Evolutionary conservation across 2,329 filamentous ascomycete genomes (phyloP).

Genomic region (Pochonia chlamydosporia): DNA sequence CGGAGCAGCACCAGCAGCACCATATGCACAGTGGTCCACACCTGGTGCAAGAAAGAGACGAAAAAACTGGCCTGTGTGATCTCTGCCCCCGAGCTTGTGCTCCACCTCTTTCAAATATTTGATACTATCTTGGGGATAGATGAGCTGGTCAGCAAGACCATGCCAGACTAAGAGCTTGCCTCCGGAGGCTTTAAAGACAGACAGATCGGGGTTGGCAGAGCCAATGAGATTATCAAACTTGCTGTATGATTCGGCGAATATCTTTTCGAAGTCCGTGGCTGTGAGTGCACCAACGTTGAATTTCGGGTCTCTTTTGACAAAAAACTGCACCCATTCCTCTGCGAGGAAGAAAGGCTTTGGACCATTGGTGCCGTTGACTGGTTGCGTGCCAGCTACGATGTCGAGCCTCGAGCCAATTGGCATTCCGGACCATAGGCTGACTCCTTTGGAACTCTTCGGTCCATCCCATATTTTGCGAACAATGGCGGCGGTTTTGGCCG

Average conservation of each 20-base stretch:
- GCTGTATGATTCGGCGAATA: slow-evolving; percentile 13
- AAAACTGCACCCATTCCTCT: slow-evolving; percentile 16
- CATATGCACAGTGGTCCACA: slow-evolving; percentile 39
- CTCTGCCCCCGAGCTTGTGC: slow-evolving; percentile 2
- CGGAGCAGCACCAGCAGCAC: slow-evolving; percentile 1
- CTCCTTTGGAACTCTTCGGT: neutral
- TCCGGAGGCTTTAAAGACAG: slow-evolving; percentile 24
- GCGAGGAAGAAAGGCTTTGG: slow-evolving; percentile 12
- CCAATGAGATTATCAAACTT: slow-evolving; percentile 17
- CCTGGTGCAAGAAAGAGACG: slow-evolving; percentile 44
- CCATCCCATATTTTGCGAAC: slow-evolving; percentile 1
- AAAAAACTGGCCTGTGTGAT: slow-evolving; percentile 40
- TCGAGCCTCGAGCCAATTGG: too few relatives aligned
- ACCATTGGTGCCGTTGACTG: slow-evolving; percentile 2
- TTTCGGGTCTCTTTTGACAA: slow-evolving; percentile 21
- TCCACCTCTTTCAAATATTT: slow-evolving; percentile 26
- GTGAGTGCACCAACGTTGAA: slow-evolving; percentile 14
- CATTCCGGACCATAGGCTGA: neutral
- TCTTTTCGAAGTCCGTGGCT: neutral
- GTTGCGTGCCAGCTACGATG: neutral
- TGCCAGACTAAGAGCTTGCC: slow-evolving; percentile 38
- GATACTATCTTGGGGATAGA: slow-evolving; percentile 24
- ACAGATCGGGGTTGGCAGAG: slow-evolving; percentile 22
- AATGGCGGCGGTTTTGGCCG: neutral
- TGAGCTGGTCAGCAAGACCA: slow-evolving; percentile 31